A percentile compares a stretch with the other conserved stretches of the same genome.
These are phyloP conservation scores for Rostrohypoxylon terebratum DNA, from an alignment of 495 filamentous ascomycete species.

Conservation along the genomic window DNA sequence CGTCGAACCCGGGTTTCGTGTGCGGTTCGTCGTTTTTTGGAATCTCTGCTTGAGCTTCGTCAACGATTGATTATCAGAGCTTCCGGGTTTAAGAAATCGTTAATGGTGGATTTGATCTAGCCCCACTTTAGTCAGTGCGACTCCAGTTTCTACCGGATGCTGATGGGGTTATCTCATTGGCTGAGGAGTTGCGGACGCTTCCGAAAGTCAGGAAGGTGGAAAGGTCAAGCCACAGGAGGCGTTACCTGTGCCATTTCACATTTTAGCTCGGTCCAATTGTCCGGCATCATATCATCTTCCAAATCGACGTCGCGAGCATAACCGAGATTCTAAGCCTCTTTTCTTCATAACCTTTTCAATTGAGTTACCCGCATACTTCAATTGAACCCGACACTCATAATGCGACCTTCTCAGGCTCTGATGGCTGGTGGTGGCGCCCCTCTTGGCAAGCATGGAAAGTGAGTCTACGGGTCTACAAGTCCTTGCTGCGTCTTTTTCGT, in stretches of 20 bases:
- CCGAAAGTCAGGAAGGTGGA: neutral
- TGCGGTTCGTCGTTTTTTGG: neutral
- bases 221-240: slow-evolving; percentile 36
- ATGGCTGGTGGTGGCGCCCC: slow-evolving; percentile 65
- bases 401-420: slow-evolving; percentile 68
- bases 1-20: slow-evolving; percentile 3
- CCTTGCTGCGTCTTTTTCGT: slow-evolving; percentile 41
- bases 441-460: slow-evolving; percentile 77
- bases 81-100: slow-evolving; percentile 30
- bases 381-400: slow-evolving; percentile 60
- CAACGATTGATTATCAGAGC: slow-evolving; percentile 15
- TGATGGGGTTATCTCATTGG: slow-evolving; percentile 5
- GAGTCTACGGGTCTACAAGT: slow-evolving; percentile 67
- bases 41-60: slow-evolving; percentile 3
- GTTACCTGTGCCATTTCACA: neutral
- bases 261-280: slow-evolving; percentile 15
- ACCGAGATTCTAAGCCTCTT: slow-evolving; percentile 48
- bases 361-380: slow-evolving; percentile 47
- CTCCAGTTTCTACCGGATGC: neutral
- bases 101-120: slow-evolving; percentile 10
- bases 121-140: slow-evolving; percentile 11
- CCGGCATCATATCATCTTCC: slow-evolving; percentile 42
- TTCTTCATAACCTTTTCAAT: slow-evolving; percentile 37
- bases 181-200: neutral
- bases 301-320: slow-evolving; percentile 48